Conservation (phyloP, 176 grass and related monocot genomes). For the Coix lacrymajobi region DNA sequence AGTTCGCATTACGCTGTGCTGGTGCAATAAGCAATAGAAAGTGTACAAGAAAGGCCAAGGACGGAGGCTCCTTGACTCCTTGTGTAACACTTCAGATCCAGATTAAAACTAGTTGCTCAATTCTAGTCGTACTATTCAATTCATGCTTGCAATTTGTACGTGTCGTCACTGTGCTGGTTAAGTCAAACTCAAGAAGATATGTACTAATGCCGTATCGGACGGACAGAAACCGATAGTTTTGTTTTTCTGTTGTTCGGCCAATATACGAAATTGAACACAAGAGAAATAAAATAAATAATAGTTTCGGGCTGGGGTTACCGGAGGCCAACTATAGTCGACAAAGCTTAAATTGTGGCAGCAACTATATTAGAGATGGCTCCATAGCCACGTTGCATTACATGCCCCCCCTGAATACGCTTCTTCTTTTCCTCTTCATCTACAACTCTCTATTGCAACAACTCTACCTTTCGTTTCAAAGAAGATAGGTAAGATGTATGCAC, state of each 20-base stretch:
- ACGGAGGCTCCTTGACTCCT: neutral
- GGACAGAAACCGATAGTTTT: neutral
- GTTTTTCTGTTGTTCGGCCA: neutral
- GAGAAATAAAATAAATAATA: neutral
- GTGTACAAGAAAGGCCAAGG: slow-evolving; percentile 9
- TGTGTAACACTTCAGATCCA: neutral
- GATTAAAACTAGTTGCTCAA: neutral
- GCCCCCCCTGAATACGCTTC: neutral
- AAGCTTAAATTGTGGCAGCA: slow-evolving; percentile 31
- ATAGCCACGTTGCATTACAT: slow-evolving; percentile 6
- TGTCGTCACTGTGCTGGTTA: slow-evolving; percentile 22
- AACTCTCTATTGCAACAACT: neutral
- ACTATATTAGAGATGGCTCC: slow-evolving; percentile 19
- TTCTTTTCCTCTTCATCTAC: neutral
- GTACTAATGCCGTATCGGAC: neutral
- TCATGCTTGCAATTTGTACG: neutral
- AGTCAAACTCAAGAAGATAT: slow-evolving; percentile 27
- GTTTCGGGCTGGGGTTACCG: slow-evolving; percentile 12
- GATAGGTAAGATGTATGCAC: slow-evolving; percentile 8
- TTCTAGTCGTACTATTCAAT: no score
- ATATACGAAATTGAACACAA: neutral
- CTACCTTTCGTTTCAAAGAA: slow-evolving; percentile 17
- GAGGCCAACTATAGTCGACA: neutral
- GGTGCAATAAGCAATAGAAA: slow-evolving; percentile 27
- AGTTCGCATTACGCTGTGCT: neutral